These are phyloP conservation scores for Penicillium sp. DNA, from an alignment of 2,329 filamentous ascomycete genomes.

Conservation along the genomic window DNA sequence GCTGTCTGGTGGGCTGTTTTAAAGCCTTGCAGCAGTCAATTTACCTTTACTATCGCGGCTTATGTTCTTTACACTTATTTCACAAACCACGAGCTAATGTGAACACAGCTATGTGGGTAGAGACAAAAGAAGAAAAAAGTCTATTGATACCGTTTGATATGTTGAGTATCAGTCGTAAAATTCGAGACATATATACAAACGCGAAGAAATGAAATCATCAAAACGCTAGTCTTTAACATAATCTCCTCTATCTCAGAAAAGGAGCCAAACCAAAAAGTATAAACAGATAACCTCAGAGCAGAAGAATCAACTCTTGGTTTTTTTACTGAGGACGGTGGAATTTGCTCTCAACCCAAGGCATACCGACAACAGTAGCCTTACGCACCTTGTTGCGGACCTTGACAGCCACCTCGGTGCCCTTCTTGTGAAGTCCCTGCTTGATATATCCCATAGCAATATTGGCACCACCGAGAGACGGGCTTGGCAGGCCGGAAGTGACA, in stretches of 20 bases:
- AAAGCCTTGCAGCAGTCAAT: too few relatives aligned
- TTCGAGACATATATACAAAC: constrained; percentile 7
- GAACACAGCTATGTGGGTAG: not conserved
- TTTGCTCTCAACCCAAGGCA: constrained; percentile 82
- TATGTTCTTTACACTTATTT: not conserved
- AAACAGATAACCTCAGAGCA: constrained; percentile 1
- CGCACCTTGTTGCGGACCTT: constrained; percentile 74
- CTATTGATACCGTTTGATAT: not conserved
- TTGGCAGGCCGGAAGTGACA: constrained; percentile 87
- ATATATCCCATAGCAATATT: constrained; percentile 98
- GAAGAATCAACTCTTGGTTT: not conserved
- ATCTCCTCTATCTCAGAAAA: not conserved
- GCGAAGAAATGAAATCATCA: not conserved
- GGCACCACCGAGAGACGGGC: constrained; percentile 72
- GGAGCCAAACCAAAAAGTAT: not conserved
- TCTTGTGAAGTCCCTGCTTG: constrained; percentile 76
- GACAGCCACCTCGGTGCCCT: constrained; percentile 76
- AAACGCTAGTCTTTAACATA: constrained; percentile 8
- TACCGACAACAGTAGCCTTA: constrained; percentile 74
- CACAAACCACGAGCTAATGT: not conserved
- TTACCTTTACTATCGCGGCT: not conserved
- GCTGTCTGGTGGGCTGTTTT: not conserved
- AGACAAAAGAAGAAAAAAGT: not conserved
- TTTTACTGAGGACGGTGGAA: constrained; percentile 57
- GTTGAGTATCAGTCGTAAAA: constrained; percentile 1